Conservation (phyloP, 257 asterid species). For the Scutellaria barbata region DNA sequence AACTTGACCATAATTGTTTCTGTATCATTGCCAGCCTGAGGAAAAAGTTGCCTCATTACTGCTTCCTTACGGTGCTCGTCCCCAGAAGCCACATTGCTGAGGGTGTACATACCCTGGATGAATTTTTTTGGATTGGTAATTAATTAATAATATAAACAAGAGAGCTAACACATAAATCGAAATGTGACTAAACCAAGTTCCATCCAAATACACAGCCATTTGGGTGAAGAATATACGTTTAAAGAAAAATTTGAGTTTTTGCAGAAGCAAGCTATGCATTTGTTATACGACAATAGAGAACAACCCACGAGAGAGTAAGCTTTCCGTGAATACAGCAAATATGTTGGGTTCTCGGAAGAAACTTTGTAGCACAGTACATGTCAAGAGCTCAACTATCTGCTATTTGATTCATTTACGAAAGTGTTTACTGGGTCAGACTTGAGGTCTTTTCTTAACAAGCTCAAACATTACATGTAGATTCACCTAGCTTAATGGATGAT, state of each 20-base stretch:
- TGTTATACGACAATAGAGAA: not conserved
- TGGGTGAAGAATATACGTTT: not conserved
- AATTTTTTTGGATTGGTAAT: not conserved
- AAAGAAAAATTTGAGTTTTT: not conserved
- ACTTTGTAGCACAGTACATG: not conserved
- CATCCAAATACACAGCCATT: not conserved
- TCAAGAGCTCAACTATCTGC: slow-evolving; percentile 12
- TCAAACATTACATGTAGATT: not conserved
- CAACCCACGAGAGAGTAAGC: slow-evolving; percentile 2
- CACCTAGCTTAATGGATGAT: not conserved
- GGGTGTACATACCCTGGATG: slow-evolving; percentile 73
- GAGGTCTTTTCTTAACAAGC: slow-evolving; percentile 4
- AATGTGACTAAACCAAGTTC: not conserved
- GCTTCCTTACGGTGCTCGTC: slow-evolving; percentile 89
- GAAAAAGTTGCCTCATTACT: slow-evolving; percentile 71
- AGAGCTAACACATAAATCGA: not conserved
- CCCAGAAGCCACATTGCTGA: slow-evolving; percentile 86
- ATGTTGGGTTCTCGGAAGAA: not conserved
- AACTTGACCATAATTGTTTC: slow-evolving; percentile 58
- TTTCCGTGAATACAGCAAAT: not conserved
- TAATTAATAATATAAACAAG: slow-evolving; percentile 15
- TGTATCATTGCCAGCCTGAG: slow-evolving; percentile 41
- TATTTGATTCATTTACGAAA: slow-evolving; percentile 9
- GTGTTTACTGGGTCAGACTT: not conserved
- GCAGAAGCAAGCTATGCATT: slow-evolving; percentile 9